Conservation (phyloP, 164 flowering plant species). For the Vitis rupestris region DNA sequence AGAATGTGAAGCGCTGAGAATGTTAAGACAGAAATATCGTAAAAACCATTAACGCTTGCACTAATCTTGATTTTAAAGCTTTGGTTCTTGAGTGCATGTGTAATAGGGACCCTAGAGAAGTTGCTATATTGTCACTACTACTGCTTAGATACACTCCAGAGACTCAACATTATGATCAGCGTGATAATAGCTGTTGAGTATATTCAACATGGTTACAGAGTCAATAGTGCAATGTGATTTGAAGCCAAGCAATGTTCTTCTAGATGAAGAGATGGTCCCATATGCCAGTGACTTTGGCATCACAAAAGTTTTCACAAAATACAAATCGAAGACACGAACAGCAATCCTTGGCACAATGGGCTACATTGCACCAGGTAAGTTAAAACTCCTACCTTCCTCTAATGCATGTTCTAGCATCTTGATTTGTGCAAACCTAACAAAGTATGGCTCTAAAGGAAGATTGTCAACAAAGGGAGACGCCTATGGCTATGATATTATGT, state of each 20-base stretch:
- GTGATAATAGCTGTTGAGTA: slow-evolving; percentile 10
- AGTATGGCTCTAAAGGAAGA: slow-evolving; percentile 20
- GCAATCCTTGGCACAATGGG: slow-evolving; percentile 12
- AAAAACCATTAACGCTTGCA: slow-evolving; percentile 1
- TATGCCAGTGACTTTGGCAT: slow-evolving; percentile 21
- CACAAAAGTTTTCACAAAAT: slow-evolving; percentile 7
- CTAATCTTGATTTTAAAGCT: neutral
- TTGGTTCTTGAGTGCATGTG: neutral
- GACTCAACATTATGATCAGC: neutral
- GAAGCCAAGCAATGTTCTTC: slow-evolving; percentile 17
- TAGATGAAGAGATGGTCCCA: slow-evolving; percentile 16
- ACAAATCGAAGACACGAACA: neutral
- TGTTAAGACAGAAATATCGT: slow-evolving; percentile 8
- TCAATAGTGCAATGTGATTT: slow-evolving; percentile 24
- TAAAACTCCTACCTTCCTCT: too few species aligned
- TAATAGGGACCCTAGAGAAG: neutral
- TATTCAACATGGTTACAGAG: slow-evolving; percentile 19
- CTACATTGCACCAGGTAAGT: slow-evolving; percentile 21
- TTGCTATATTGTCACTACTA: neutral
- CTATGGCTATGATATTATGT: slow-evolving; percentile 28
- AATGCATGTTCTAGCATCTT: too few species aligned
- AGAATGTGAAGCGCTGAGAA: slow-evolving; percentile 10
- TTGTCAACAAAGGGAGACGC: slow-evolving; percentile 25
- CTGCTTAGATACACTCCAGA: neutral
- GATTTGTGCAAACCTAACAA: slow-evolving; percentile 1